These are phyloP conservation scores for Ogataea paradorogensis DNA, from an alignment of 805 yeast species.

Conservation along the genomic window DNA sequence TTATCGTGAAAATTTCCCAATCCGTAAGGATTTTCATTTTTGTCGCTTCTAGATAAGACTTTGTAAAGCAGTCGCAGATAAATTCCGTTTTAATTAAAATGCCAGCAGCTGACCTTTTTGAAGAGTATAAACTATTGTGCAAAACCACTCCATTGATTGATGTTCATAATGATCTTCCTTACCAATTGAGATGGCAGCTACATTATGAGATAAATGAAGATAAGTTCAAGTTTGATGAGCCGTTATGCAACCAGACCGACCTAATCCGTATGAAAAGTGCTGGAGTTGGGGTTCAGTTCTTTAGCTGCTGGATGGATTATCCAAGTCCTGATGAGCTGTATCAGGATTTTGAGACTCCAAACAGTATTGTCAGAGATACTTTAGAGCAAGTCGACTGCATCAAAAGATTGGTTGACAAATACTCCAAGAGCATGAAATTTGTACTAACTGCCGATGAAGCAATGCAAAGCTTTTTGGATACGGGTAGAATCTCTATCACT, in stretches of 20 bases:
- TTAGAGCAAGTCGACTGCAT: constrained; percentile 53
- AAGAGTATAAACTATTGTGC: constrained; percentile 16
- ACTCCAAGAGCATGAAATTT: constrained; percentile 38
- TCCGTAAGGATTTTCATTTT: not conserved
- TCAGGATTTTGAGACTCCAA: constrained; percentile 44
- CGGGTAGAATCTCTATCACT: constrained; percentile 41
- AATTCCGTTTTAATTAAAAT: not conserved
- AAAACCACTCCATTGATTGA: constrained; percentile 41
- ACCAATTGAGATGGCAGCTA: constrained; percentile 41
- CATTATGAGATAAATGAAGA: constrained; percentile 40
- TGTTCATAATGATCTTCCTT: constrained; percentile 54
- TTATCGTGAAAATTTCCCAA: not conserved
- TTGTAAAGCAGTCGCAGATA: no score
- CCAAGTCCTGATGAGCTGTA: constrained; percentile 38
- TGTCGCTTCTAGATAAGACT: no score
- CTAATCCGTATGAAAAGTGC: constrained; percentile 42
- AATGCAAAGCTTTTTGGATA: constrained; percentile 29
- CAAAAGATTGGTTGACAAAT: constrained; percentile 41
- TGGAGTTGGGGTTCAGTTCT: constrained; percentile 48
- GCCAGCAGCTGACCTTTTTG: constrained; percentile 4
- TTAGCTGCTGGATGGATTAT: constrained; percentile 48
- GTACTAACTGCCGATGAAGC: constrained; percentile 44
- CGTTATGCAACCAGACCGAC: constrained; percentile 45
- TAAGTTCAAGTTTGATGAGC: constrained; percentile 39
- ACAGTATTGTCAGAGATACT: constrained; percentile 48